Conservation (phyloP, 768 basidiomycete genomes). For the Termitomyces bulborhizus region DNA sequence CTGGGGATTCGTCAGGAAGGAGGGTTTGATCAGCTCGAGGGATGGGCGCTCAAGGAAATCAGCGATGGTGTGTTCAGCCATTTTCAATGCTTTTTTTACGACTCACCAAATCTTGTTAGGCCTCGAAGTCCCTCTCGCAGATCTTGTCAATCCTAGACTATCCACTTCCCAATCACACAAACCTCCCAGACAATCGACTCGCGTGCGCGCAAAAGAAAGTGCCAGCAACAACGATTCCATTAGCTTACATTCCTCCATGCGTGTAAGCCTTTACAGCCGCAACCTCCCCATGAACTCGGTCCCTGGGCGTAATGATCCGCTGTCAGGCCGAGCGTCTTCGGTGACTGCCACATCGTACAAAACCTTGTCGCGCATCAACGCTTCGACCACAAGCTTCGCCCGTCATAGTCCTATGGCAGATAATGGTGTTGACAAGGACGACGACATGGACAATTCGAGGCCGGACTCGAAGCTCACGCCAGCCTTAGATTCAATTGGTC, state of each 20-base stretch:
- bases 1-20: conserved; percentile 61
- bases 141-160: conserved; percentile 48
- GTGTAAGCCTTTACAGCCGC: conserved; percentile 35
- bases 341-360: conserved; percentile 34
- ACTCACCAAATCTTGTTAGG: conserved; percentile 34
- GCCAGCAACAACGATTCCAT: conserved; percentile 35
- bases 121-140: conserved; percentile 74
- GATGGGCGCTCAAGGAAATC: conserved; percentile 87
- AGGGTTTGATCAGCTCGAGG: conserved; percentile 81
- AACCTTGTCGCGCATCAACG: conserved; percentile 33
- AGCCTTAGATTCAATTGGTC: conserved; percentile 17
- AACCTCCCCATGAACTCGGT: conserved; percentile 16
- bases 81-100: not conserved
- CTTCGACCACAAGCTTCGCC: conserved; percentile 19
- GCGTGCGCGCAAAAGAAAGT: conserved; percentile 22
- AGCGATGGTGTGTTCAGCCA: conserved; percentile 54
- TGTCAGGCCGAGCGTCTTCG: conserved; percentile 18
- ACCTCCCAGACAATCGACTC: conserved; percentile 13
- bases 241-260: conserved; percentile 33
- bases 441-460: conserved; percentile 29
- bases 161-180: conserved; percentile 14
- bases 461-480: conserved; percentile 77
- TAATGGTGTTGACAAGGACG: conserved; percentile 15
- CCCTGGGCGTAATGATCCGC: conserved; percentile 6
- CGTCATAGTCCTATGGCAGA: not conserved